Evolutionary conservation across 2,329 filamentous ascomycete species (phyloP), one percentile per base, ranked within the genome.

Genomic region (Exophiala xenobiotica): DNA sequence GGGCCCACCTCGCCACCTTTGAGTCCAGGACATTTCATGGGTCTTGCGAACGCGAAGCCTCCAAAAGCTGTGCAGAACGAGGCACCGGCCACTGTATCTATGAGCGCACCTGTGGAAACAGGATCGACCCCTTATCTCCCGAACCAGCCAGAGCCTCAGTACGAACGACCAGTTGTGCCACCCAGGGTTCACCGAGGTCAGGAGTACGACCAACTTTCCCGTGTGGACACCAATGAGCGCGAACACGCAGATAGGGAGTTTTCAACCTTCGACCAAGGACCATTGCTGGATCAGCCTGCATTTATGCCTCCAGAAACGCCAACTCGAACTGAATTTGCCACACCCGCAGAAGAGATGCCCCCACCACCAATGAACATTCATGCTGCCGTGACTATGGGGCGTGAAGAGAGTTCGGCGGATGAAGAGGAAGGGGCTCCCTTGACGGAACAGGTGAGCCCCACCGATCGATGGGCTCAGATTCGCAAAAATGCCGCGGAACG

Each of bases 381-480:
- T 58, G 37, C 49, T 31, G 27, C 49, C 26, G 38, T 42, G 16
- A 54, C 55, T 2, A 42, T 43, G 22, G 51, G 54, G 42, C 40
- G 42, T 16, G 35, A 39, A 14, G 51, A 54, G 23, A 50, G 37
- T 40, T 50, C 46, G 4, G 38, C 31, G 24, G 57, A 62, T 39
- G 60, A 57, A 31, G 61, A 63, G n/a, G 61, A 64, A 7, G 61
- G 56, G 20, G 53, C 55, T 59, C 16, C 60, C 9, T 43, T 54
- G 19, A 41, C 51, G 11, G 37, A 48, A 9, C 49, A 57, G 20
- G 54, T 58, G 26, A 58, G 42, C 18, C 74, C 76, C 24, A 78
- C 87, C 58, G 91, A 96, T 66, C 85, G 92, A 48, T 99, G 93
- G 93, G 92, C 92, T 1, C 90, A 95, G 70, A 96, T 97, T 61